phyloP scores from a whole-genome alignment of 2,329 filamentous ascomycete genomes.

The Diplodia intermedia region DNA sequence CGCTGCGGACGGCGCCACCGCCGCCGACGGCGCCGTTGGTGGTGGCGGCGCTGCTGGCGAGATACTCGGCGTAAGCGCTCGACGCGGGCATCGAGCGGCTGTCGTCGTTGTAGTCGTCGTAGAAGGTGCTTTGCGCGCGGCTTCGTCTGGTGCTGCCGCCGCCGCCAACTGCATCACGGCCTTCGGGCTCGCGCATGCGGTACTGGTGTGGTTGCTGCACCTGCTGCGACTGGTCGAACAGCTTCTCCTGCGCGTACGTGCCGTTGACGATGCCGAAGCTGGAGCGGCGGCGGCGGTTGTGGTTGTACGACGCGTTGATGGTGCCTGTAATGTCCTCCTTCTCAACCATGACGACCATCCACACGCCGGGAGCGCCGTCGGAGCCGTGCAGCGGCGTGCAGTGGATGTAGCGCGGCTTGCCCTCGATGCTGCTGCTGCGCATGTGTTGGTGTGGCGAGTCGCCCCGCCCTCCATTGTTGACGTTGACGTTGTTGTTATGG shows the following conservation, averaged over 20 bases:
- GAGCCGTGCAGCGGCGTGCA: slow-evolving; percentile 73
- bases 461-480: too few relatives aligned
- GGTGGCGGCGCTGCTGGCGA: not conserved
- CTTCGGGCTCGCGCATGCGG: slow-evolving; percentile 33
- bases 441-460: not conserved
- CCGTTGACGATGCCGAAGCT: slow-evolving; percentile 15
- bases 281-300: not conserved
- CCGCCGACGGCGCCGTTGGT: not conserved
- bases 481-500: not conserved
- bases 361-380: slow-evolving; percentile 72
- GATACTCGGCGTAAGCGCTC: slow-evolving; percentile 11
- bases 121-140: not conserved
- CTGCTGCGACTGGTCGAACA: slow-evolving; percentile 37
- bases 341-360: slow-evolving; percentile 77
- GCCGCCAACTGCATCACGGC: slow-evolving; percentile 11
- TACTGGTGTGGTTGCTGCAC: slow-evolving; percentile 36
- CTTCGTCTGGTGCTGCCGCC: not conserved
- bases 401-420: slow-evolving; percentile 74
- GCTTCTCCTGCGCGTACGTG: slow-evolving; percentile 35
- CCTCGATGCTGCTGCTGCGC: slow-evolving; percentile 41
- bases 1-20: not conserved
- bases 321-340: slow-evolving; percentile 55
- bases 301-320: not conserved
- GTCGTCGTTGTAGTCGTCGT: slow-evolving; percentile 1
- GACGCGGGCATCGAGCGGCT: not conserved